Evolutionary conservation across 106 monocot species (phyloP).

Genomic region (Dendrobium officinale): DNA sequence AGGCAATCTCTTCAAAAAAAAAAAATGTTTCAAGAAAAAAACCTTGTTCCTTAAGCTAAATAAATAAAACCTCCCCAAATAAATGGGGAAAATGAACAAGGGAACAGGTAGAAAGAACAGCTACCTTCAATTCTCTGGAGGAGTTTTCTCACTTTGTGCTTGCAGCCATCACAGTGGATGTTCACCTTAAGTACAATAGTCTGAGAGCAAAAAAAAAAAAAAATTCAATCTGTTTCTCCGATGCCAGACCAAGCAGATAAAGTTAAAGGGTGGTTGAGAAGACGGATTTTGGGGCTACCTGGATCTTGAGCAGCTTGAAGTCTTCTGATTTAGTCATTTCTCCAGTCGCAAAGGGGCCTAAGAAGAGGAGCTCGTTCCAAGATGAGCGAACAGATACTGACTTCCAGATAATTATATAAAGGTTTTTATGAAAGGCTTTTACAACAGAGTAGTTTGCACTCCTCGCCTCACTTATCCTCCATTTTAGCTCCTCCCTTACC

Average conservation of each 20-base stretch:
- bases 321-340: conserved; percentile 55
- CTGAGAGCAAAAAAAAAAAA: conserved; percentile 20
- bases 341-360: not conserved
- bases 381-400: not conserved
- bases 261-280: not conserved
- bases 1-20: not conserved
- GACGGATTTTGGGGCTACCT: conserved; percentile 22
- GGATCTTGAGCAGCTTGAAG: conserved; percentile 66
- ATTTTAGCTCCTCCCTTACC: not conserved
- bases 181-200: conserved; percentile 46
- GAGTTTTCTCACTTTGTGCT: conserved; percentile 48
- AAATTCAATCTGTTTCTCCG: not conserved
- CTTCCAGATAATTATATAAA: not conserved
- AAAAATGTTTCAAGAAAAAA: not conserved
- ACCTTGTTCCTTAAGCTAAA: not conserved
- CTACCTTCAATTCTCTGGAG: conserved; percentile 52
- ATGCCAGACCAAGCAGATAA: not conserved
- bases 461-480: not conserved
- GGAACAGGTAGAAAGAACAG: not conserved
- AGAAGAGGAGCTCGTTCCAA: not conserved
- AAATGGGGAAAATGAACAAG: not conserved
- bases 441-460: not conserved
- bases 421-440: not conserved
- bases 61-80: not conserved
- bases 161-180: conserved; percentile 61